Percentiles rank a stretch among this genome's conserved stretches.
Conservation (phyloP, 768 basidiomycete genomes). For the Suillus luteus region DNA sequence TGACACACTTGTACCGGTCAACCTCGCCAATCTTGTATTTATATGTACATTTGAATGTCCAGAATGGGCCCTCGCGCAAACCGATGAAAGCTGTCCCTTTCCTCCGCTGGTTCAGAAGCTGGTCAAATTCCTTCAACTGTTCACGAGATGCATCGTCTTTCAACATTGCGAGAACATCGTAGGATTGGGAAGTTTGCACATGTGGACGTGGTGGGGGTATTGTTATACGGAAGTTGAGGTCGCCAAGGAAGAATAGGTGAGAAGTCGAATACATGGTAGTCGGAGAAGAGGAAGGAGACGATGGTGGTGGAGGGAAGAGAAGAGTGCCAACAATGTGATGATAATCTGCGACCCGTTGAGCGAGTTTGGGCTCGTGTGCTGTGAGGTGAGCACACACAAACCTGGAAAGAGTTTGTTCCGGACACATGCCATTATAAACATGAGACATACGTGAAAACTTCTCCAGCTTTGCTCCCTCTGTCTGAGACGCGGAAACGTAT, state of each 20-base stretch:
- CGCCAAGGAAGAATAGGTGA: constrained; percentile 91
- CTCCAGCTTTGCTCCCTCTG: constrained; percentile 57
- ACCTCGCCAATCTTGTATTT: constrained; percentile 83
- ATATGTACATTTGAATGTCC: constrained; percentile 89
- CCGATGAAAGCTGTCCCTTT: constrained; percentile 70
- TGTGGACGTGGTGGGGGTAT: constrained; percentile 58
- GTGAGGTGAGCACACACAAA: constrained; percentile 94
- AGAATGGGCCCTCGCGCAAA: constrained; percentile 84
- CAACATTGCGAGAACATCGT: constrained; percentile 44
- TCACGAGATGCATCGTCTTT: constrained; percentile 55
- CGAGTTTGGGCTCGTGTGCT: constrained; percentile 69
- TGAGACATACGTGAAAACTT: constrained; percentile 76
- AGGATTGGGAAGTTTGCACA: constrained; percentile 30
- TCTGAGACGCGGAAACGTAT: constrained; percentile 75
- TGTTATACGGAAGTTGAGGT: constrained; percentile 89
- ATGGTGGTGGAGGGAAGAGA: constrained; percentile 63
- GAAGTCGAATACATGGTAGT: constrained; percentile 82
- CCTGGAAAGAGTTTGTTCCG: constrained; percentile 40
- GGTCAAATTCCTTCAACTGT: constrained; percentile 70
- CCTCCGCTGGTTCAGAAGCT: constrained; percentile 62
- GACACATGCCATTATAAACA: constrained; percentile 2
- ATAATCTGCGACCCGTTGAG: constrained; percentile 74
- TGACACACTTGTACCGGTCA: constrained; percentile 73
- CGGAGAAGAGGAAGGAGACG: constrained; percentile 37
- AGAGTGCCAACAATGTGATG: constrained; percentile 78